phyloP scores from a whole-genome alignment of 768 basidiomycete genomes.

The Amanita molliuscula region DNA sequence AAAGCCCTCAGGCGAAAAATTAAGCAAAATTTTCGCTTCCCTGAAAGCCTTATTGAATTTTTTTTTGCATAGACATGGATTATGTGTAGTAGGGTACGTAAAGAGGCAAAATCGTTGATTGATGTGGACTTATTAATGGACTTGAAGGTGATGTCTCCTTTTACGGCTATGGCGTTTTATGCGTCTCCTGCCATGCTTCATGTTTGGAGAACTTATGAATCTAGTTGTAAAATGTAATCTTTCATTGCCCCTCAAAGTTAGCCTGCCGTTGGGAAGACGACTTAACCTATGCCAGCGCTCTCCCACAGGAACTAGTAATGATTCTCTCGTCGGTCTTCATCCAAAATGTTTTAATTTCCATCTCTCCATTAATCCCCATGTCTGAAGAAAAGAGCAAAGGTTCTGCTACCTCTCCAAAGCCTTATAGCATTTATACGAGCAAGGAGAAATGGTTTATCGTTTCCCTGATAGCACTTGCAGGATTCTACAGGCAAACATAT shows the following conservation, averaged over 20 bases:
- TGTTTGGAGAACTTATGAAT: conserved; percentile 59
- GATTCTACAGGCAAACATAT: conserved; percentile 44
- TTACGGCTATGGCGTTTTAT: not conserved
- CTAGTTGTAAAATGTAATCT: conserved; percentile 48
- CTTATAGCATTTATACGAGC: conserved; percentile 40
- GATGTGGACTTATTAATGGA: conserved; percentile 30
- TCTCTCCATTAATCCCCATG: not conserved
- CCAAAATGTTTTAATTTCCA: not conserved
- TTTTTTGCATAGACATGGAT: no score
- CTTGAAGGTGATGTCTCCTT: conserved; percentile 20
- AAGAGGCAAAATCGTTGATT: conserved; percentile 43
- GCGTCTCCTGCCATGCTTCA: conserved; percentile 37
- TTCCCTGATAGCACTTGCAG: conserved; percentile 43
- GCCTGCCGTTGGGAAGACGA: no score
- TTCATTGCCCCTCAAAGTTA: conserved; percentile 53
- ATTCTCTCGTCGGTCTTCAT: not conserved
- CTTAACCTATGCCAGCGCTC: no score
- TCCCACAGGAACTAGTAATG: no score
- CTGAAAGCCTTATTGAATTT: no score
- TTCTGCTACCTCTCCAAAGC: conserved; percentile 40
- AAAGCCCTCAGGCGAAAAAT: no score
- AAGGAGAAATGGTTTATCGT: conserved; percentile 67
- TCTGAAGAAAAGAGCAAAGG: not conserved
- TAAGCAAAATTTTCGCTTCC: no score
- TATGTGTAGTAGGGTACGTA: no score